Evolutionary conservation across 345 rosid species (phyloP).

Genomic region (Conringia planisiliqua): DNA sequence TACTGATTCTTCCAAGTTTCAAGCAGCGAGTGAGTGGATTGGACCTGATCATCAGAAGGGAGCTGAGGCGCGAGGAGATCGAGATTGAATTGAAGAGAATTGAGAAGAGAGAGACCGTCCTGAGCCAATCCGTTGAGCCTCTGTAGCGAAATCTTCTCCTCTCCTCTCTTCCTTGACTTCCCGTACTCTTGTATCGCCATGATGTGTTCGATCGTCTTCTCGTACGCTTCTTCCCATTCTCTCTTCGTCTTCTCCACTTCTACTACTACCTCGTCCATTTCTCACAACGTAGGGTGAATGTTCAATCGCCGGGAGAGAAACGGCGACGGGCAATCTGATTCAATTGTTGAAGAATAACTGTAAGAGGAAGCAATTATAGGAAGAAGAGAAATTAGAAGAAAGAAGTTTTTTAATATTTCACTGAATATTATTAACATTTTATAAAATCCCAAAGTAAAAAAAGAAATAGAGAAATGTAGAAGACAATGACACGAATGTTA

Average conservation of each 20-base stretch:
- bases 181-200: constrained; percentile 64
- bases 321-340: neutral
- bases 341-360: neutral
- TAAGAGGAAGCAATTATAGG: neutral
- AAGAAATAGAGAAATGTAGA: no score
- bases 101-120: constrained; percentile 73
- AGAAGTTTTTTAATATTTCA: neutral
- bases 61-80: constrained; percentile 91
- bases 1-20: constrained; percentile 64
- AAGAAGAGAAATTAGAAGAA: no score
- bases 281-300: neutral
- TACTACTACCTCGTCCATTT: constrained; percentile 79
- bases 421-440: no score
- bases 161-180: constrained; percentile 33
- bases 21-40: constrained; percentile 56
- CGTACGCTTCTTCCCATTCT: constrained; percentile 74
- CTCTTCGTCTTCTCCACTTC: constrained; percentile 84
- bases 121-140: constrained; percentile 71
- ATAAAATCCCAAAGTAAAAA: no score
- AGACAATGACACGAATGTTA: no score
- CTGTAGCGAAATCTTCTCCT: constrained; percentile 59
- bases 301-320: no score
- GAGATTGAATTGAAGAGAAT: constrained; percentile 67
- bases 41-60: constrained; percentile 50
- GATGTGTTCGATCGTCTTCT: constrained; percentile 49